Evolutionary conservation across 163 green algal species (phyloP).

Genomic region (Smithsoniella earleae): DNA sequence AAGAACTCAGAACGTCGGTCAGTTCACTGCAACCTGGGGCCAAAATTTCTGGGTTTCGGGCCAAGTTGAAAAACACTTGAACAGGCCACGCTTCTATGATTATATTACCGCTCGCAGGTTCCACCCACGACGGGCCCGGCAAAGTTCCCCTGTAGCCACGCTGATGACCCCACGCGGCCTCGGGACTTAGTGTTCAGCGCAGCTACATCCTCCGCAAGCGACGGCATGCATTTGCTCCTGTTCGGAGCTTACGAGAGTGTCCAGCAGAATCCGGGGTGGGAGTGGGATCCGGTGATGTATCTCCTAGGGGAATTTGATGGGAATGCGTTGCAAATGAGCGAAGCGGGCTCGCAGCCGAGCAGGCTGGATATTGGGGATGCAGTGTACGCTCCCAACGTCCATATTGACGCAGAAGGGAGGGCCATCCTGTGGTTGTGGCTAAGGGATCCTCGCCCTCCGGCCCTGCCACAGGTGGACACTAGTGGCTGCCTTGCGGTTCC

Average conservation of each 20-base stretch:
- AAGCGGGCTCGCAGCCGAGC: too few species aligned
- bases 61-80: too few species aligned
- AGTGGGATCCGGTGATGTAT: conserved; percentile 11
- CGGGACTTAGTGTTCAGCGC: neutral
- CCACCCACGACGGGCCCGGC: neutral
- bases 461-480: neutral
- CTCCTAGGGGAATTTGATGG: neutral
- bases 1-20: too few species aligned
- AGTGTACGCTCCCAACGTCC: conserved; percentile 14
- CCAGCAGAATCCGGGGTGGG: conserved; percentile 1
- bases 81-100: too few species aligned
- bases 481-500: conserved; percentile 14
- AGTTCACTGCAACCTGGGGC: too few species aligned
- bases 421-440: conserved; percentile 13
- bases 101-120: neutral
- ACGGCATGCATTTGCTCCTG: conserved; percentile 7
- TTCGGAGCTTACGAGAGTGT: conserved; percentile 21
- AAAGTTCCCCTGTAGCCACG: neutral
- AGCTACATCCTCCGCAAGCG: neutral
- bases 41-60: too few species aligned
- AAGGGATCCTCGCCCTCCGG: conserved; percentile 3
- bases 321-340: neutral
- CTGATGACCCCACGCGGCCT: neutral
- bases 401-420: neutral
- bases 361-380: conserved; percentile 24